Evolutionary conservation across 345 rosid genomes (phyloP).

Genomic region (Schrenkiella parvula): DNA sequence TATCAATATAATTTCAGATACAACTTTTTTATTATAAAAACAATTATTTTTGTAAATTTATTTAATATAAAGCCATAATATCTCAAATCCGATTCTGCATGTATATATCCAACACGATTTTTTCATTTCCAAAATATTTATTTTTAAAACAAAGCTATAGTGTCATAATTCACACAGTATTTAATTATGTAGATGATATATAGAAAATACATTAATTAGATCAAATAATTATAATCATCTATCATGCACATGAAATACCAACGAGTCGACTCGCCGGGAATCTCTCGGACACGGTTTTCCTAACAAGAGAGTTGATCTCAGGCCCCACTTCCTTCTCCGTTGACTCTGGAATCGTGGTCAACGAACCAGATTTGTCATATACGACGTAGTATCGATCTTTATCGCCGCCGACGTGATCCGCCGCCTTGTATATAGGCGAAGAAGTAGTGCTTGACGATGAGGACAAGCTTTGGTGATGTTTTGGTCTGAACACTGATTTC

Average conservation of each 20-base stretch:
- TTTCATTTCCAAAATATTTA: constrained; percentile 7
- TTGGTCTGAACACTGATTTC: constrained; percentile 56
- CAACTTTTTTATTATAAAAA: too few relatives aligned
- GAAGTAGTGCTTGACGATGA: constrained; percentile 16
- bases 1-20: too few relatives aligned
- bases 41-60: too few relatives aligned
- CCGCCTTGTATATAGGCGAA: constrained; percentile 20
- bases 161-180: background rate
- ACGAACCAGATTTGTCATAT: constrained; percentile 65
- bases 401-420: constrained; percentile 15
- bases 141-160: background rate
- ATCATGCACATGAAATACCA: constrained; percentile 56
- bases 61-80: too few relatives aligned
- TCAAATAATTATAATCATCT: background rate
- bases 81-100: too few relatives aligned
- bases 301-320: constrained; percentile 49
- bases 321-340: constrained; percentile 43
- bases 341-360: constrained; percentile 84
- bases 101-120: background rate
- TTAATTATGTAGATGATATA: too few relatives aligned
- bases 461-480: constrained; percentile 21
- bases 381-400: constrained; percentile 41
- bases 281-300: constrained; percentile 67
- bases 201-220: background rate
- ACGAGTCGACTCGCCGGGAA: constrained; percentile 45